Evolutionary conservation across 192 early-diverging fungal genomes (phyloP), one percentile per base, ranked within the genome.

Genomic region (Neocallimastix lanati): DNA sequence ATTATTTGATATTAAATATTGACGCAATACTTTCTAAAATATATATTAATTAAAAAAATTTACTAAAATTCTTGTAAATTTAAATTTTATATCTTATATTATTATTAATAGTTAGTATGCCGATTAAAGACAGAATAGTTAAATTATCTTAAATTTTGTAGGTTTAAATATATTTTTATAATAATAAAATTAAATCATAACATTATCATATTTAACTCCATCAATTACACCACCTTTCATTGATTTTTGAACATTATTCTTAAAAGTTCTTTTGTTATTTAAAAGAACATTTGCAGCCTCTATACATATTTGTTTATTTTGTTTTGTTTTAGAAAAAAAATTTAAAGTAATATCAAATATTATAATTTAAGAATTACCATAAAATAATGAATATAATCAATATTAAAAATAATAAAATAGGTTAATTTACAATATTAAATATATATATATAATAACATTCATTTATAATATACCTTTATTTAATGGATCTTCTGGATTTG

Each of bases 401-500:
- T 9, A 81, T 37, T 12, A 38, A n/a, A 14, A 29, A 11, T 58
- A 77, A 82, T 76, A 84, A 38, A 76, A 29, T 83, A 28, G 0
- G 78, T 15, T 2, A 29, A 2, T 78, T 13, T 37, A 28, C 4
- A 29, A 13, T 28, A 14, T n/a, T 78, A 29, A 5, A 28, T 18
- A 29, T n/a, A 28, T 28, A 38, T n/a, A n/a, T n/a, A n/a, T n/a
- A n/a, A n/a, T n/a, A n/a, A n/a, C n/a, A n/a, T n/a, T n/a, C n/a
- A n/a, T n/a, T n/a, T n/a, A n/a, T n/a, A n/a, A n/a, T n/a, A 83
- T 88, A 88, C 89, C 92, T 84, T 96, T 99, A 89, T 99, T 98
- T 13, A 99, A 88, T 80, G 97, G 97, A 88, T 99, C 97, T 50
- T 96, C 95, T 2, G 96, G 91, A 83, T 99, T 98, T 0, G 97